Conservation (phyloP, 768 basidiomycete species). For the Ephemerocybe angulata region DNA sequence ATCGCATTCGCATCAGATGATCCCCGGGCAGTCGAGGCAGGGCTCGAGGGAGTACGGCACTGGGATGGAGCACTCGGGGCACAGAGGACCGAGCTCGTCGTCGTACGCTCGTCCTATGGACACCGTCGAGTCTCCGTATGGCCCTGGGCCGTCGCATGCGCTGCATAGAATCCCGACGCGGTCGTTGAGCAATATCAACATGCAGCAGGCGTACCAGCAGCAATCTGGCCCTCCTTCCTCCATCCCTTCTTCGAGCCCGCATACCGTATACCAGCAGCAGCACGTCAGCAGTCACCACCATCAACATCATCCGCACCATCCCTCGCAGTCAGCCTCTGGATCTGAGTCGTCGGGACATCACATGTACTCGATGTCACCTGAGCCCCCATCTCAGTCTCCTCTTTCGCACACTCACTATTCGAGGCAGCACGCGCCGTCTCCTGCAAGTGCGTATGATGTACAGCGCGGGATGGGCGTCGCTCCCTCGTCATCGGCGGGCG, state of each 20-base stretch:
- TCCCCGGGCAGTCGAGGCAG: background rate
- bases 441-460: background rate
- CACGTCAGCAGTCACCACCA: conserved; percentile 8
- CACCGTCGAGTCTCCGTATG: background rate
- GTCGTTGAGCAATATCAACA: conserved; percentile 18
- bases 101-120: conserved; percentile 1
- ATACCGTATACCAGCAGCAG: conserved; percentile 4
- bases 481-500: background rate
- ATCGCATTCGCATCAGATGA: background rate
- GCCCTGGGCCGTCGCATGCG: background rate
- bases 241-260: background rate
- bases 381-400: background rate
- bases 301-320: conserved; percentile 11
- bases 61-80: too few species aligned
- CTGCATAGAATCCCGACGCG: conserved; percentile 14
- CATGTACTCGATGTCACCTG: background rate
- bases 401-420: background rate
- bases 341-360: conserved; percentile 1
- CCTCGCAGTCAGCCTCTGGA: background rate
- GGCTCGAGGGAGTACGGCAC: too few species aligned
- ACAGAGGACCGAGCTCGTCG: background rate
- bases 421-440: background rate
- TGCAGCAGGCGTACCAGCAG: conserved; percentile 22
- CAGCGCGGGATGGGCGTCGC: background rate
- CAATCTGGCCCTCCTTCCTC: conserved; percentile 10